Conservation (phyloP, 2,329 filamentous ascomycete genomes). For the Penicillium brevicompactum region DNA sequence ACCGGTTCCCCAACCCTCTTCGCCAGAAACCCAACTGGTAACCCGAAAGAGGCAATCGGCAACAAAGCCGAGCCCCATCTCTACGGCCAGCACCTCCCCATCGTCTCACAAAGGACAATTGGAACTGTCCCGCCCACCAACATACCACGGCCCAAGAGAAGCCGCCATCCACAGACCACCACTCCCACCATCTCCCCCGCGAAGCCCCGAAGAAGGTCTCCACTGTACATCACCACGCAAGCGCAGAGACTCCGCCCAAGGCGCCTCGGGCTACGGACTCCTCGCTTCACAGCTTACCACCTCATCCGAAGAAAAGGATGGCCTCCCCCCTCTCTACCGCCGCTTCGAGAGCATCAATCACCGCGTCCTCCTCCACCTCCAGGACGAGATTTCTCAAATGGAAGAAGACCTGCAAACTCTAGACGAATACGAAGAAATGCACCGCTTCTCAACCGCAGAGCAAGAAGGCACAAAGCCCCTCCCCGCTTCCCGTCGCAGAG, state of each 20-base stretch:
- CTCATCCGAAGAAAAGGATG: slow-evolving; percentile 27
- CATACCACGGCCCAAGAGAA: slow-evolving; percentile 32
- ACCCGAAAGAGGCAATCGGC: slow-evolving; percentile 23
- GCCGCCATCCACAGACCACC: slow-evolving; percentile 23
- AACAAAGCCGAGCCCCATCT: slow-evolving; percentile 19
- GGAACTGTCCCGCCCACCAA: slow-evolving; percentile 36
- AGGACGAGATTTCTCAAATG: slow-evolving; percentile 80
- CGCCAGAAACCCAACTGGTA: slow-evolving; percentile 28
- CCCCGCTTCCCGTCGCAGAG: slow-evolving; percentile 44
- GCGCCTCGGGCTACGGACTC: slow-evolving; percentile 39
- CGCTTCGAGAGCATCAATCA: slow-evolving; percentile 82
- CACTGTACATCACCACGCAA: slow-evolving; percentile 22
- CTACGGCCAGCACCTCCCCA: slow-evolving; percentile 24
- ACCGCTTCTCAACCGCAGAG: slow-evolving; percentile 34
- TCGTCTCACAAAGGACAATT: slow-evolving; percentile 28
- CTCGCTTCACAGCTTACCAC: slow-evolving; percentile 37
- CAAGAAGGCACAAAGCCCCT: slow-evolving; percentile 35
- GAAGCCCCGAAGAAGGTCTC: slow-evolving; percentile 33
- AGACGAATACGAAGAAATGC: slow-evolving; percentile 60
- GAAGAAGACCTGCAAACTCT: slow-evolving; percentile 74
- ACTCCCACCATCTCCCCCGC: slow-evolving; percentile 37
- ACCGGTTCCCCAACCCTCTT: slow-evolving; percentile 20
- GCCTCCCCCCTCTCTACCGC: slow-evolving; percentile 69
- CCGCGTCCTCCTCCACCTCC: slow-evolving; percentile 76
- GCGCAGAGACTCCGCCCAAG: slow-evolving; percentile 26